Conservation (phyloP, 2,329 filamentous ascomycete genomes). For the Ascosphaera pollenicola region DNA sequence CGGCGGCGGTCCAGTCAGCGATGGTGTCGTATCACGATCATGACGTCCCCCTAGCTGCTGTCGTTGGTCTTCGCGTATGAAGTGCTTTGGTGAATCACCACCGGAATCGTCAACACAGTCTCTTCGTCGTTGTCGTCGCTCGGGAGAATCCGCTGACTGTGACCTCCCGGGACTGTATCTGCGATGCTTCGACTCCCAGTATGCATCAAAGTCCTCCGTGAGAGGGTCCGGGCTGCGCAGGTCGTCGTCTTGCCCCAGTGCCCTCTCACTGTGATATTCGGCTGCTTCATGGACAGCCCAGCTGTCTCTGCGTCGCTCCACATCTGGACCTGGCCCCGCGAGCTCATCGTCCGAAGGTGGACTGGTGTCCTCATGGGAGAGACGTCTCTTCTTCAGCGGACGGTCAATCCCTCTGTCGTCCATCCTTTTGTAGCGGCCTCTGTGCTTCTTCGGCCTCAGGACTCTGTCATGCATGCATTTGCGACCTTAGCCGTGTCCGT, state of each 20-base stretch:
- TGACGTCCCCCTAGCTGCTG: not conserved
- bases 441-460: no score
- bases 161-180: constrained; percentile 9
- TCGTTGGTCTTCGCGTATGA: constrained; percentile 4
- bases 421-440: no score
- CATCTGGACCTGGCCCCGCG: constrained; percentile 15
- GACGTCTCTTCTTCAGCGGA: constrained; percentile 12
- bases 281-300: constrained; percentile 8
- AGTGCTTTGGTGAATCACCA: constrained; percentile 6
- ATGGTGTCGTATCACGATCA: constrained; percentile 8
- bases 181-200: constrained; percentile 10
- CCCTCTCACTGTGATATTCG: constrained; percentile 1
- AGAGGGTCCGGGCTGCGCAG: not conserved
- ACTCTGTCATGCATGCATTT: no score
- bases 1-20: constrained; percentile 16
- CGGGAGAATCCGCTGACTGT: no score
- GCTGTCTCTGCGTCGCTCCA: constrained; percentile 15
- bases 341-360: constrained; percentile 17
- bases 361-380: constrained; percentile 9
- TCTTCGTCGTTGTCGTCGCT: no score
- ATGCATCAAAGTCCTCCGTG: constrained; percentile 4
- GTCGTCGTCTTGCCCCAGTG: not conserved
- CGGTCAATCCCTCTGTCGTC: constrained; percentile 10
- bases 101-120: constrained; percentile 2
- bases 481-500: no score